These are phyloP conservation scores for Paramecium tetraurelia DNA, from an alignment of 73 alveolate genomes.

Conservation along the genomic window DNA sequence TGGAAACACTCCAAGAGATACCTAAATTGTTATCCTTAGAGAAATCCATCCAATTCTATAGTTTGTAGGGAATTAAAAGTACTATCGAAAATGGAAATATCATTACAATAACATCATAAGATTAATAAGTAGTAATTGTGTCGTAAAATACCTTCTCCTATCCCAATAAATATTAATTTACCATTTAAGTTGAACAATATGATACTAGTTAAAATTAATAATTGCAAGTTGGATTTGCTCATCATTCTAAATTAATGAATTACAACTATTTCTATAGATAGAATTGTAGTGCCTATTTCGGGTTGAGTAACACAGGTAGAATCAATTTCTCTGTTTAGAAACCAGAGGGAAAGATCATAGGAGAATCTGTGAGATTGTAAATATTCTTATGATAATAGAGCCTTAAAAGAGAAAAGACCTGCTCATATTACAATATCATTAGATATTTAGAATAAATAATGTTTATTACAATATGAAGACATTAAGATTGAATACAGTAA, in stretches of 20 bases:
- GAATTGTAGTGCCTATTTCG: conserved; percentile 1
- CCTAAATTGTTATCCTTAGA: background rate
- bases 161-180: background rate
- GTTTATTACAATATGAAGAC: background rate
- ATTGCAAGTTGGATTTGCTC: background rate
- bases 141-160: background rate
- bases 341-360: conserved; percentile 33
- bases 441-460: background rate
- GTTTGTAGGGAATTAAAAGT: background rate
- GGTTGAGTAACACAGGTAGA: background rate
- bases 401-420: background rate
- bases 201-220: background rate
- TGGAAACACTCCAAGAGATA: background rate
- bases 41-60: background rate
- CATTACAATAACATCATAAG: background rate
- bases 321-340: background rate
- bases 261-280: conserved; percentile 8
- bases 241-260: conserved; percentile 18
- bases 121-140: background rate
- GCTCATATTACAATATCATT: background rate
- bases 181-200: background rate
- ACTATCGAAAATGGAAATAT: background rate
- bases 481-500: conserved; percentile 10
- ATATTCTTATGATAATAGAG: background rate
- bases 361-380: background rate